Evolutionary conservation across 805 yeast species (phyloP).

Genomic region (Lipomyces sp.): DNA sequence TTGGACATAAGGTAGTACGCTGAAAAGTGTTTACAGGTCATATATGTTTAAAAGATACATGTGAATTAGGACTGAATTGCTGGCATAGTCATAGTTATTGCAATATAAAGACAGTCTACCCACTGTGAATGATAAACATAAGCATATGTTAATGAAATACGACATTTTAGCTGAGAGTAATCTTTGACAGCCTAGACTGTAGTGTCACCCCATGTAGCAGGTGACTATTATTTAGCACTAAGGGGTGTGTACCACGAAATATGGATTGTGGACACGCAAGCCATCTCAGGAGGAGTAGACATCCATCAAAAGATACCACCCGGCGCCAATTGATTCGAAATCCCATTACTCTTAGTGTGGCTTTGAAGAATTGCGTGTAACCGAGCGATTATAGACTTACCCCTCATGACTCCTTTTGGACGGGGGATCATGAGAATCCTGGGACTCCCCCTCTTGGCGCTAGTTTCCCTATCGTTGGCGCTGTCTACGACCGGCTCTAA

Average conservation of each 20-base stretch:
- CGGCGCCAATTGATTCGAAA: background rate
- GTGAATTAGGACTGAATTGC: no score
- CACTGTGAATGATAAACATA: background rate
- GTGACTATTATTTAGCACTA: no score
- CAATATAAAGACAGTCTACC: no score
- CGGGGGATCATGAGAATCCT: background rate
- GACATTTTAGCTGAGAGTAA: background rate
- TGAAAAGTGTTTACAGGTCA: no score
- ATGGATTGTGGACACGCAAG: no score
- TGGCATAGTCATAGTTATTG: no score
- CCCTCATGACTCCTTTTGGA: background rate
- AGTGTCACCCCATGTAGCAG: no score
- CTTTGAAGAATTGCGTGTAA: background rate
- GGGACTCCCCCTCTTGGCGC: background rate
- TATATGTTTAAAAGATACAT: no score
- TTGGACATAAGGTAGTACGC: background rate
- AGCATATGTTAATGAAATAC: background rate
- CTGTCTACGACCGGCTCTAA: slow-evolving; percentile 38
- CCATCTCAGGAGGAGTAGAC: no score
- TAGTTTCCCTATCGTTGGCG: slow-evolving; percentile 17
- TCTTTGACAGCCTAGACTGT: no score
- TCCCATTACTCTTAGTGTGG: background rate
- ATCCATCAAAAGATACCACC: no score
- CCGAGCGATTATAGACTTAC: background rate
- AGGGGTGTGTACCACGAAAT: no score